Conservation (phyloP, 2,329 filamentous ascomycete genomes). For the Aspergillus fumigatus region DNA sequence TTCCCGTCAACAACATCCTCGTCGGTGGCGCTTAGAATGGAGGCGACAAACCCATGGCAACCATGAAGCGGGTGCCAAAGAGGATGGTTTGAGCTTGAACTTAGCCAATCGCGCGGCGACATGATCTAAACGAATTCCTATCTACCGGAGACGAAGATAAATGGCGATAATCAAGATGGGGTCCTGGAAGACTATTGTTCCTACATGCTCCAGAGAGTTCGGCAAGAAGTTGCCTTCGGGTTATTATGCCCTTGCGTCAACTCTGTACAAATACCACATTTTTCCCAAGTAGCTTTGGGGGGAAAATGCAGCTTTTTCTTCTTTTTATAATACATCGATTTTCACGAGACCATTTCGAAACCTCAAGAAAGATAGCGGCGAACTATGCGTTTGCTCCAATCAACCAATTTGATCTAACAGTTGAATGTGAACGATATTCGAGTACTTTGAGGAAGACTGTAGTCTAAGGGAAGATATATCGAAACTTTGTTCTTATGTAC, state of each 20-base stretch:
- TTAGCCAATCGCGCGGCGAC: background rate
- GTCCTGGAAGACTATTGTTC: background rate
- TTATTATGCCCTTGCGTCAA: conserved; percentile 2
- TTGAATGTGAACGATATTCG: background rate
- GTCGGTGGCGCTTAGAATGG: conserved; percentile 41
- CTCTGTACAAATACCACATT: conserved; percentile 7
- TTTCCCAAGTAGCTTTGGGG: background rate
- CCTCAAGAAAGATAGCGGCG: background rate
- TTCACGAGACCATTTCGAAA: background rate
- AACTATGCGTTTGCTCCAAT: background rate
- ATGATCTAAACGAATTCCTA: background rate
- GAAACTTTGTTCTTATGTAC: background rate
- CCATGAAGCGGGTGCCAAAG: background rate
- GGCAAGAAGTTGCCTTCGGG: background rate
- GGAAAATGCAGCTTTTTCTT: background rate
- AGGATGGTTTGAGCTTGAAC: background rate
- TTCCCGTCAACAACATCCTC: conserved; percentile 48
- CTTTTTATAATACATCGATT: background rate
- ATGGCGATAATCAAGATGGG: background rate
- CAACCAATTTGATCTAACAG: background rate
- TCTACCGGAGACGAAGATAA: background rate
- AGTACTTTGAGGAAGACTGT: background rate
- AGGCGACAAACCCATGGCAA: background rate
- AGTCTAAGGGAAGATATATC: background rate
- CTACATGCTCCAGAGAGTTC: background rate